Percentiles rank a stretch among this genome's conserved stretches.
Evolutionary conservation across 2,329 filamentous ascomycete genomes (phyloP).

Genomic region (Aspergillus aculeatus): DNA sequence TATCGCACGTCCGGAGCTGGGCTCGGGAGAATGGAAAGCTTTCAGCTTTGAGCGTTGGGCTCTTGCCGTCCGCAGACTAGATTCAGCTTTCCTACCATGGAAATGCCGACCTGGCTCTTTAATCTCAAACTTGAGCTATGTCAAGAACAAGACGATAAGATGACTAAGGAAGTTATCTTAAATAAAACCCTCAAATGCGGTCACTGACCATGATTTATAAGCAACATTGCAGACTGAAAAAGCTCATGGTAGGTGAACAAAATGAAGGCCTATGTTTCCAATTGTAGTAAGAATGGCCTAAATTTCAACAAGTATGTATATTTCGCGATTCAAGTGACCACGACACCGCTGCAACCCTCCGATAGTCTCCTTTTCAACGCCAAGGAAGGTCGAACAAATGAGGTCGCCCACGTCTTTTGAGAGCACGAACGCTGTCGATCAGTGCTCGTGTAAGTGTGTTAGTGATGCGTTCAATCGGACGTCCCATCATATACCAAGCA

Average conservation of each 20-base stretch:
- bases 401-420: not conserved
- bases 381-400: not conserved
- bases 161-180: not conserved
- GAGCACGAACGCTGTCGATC: not conserved
- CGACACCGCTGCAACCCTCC: not conserved
- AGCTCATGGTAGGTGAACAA: not conserved
- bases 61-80: not conserved
- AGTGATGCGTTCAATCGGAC: not conserved
- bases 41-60: not conserved
- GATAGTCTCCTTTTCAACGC: not conserved
- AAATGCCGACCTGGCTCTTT: not conserved
- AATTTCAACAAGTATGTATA: not conserved
- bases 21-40: not conserved
- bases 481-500: not conserved
- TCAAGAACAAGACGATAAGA: not conserved
- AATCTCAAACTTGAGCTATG: not conserved
- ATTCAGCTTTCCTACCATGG: not conserved
- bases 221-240: too few species aligned
- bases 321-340: not conserved
- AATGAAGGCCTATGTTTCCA: not conserved
- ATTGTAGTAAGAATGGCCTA: not conserved
- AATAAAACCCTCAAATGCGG: not conserved
- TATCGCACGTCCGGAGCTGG: not conserved
- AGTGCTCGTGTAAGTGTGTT: not conserved
- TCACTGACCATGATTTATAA: too few species aligned